Evolutionary conservation across 495 filamentous ascomycete species (phyloP).

Genomic region (Penicillium ochrochloron): DNA sequence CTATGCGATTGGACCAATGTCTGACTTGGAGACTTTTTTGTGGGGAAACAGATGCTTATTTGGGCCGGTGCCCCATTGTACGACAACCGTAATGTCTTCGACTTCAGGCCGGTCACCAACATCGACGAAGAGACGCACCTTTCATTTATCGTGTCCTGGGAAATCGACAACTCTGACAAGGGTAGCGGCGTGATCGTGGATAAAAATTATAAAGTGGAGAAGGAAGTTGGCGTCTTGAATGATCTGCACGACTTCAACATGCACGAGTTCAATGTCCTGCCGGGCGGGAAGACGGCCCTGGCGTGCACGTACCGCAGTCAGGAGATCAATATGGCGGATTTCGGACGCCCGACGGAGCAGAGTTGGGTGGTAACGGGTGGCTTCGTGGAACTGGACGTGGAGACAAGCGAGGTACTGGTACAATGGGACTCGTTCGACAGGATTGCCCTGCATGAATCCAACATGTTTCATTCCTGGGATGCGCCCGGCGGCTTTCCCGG

Average conservation of each 20-base stretch:
- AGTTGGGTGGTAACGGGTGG: conserved; percentile 46
- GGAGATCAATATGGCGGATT: conserved; percentile 44
- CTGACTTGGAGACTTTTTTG: conserved; percentile 4
- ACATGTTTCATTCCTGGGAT: conserved; percentile 51
- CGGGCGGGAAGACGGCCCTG: conserved; percentile 46
- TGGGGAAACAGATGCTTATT: conserved; percentile 35
- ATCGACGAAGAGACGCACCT: conserved; percentile 45
- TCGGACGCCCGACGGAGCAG: conserved; percentile 46
- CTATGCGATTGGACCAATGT: conserved; percentile 6
- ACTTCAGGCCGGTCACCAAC: conserved; percentile 46
- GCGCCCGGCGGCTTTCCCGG: conserved; percentile 26
- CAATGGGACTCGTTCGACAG: conserved; percentile 54
- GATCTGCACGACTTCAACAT: conserved; percentile 50
- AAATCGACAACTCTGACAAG: conserved; percentile 38
- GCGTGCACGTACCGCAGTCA: conserved; percentile 55
- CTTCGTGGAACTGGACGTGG: conserved; percentile 53
- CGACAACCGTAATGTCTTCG: conserved; percentile 44
- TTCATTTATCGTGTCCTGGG: conserved; percentile 52
- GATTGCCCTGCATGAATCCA: conserved; percentile 45
- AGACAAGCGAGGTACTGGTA: conserved; percentile 49
- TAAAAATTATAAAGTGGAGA: conserved; percentile 40
- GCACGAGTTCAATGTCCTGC: conserved; percentile 55
- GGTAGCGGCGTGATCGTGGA: conserved; percentile 43
- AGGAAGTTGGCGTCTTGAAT: conserved; percentile 44
- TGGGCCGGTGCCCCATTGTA: conserved; percentile 46